Conservation (phyloP, 352 stramenopile genomes). For the Globisporangium ultimum region DNA sequence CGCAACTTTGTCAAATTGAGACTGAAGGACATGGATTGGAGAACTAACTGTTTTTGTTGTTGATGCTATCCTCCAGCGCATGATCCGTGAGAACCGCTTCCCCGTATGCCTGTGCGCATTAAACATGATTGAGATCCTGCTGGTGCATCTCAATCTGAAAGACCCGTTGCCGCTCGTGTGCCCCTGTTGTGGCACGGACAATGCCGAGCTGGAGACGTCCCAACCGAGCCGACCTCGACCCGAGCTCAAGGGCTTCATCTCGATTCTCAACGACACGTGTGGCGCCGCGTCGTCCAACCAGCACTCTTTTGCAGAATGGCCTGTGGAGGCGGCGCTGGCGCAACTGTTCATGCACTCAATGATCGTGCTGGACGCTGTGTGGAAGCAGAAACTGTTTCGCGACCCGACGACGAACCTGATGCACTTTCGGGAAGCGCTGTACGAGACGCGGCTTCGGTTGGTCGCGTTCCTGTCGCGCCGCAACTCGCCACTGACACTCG, state of each 20-base stretch:
- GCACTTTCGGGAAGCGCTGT: constrained; percentile 58
- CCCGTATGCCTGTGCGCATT: constrained; percentile 58
- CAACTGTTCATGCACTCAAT: constrained; percentile 64
- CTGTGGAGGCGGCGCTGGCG: constrained; percentile 47
- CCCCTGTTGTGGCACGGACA: constrained; percentile 68
- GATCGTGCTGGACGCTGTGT: constrained; percentile 55
- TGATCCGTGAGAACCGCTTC: constrained; percentile 69
- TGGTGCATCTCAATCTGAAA: constrained; percentile 70
- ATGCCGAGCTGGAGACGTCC: constrained; percentile 53
- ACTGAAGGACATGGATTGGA: background rate
- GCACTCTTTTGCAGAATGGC: constrained; percentile 32
- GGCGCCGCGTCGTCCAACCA: constrained; percentile 36
- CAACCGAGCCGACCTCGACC: constrained; percentile 44
- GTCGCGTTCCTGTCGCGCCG: constrained; percentile 45
- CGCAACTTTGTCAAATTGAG: background rate
- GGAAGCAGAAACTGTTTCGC: constrained; percentile 44
- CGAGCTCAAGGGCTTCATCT: constrained; percentile 52
- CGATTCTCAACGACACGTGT: constrained; percentile 40
- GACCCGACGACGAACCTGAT: constrained; percentile 55
- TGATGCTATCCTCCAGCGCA: constrained; percentile 25
- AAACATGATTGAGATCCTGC: constrained; percentile 65
- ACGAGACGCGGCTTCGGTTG: constrained; percentile 43
- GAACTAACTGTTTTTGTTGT: no score
- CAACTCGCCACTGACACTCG: constrained; percentile 40
- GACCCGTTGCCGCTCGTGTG: constrained; percentile 57